Percentiles rank a stretch among this genome's conserved stretches.
Evolutionary conservation across 2,329 filamentous ascomycete genomes (phyloP).

Genomic region (Herpotrichia juniperi): DNA sequence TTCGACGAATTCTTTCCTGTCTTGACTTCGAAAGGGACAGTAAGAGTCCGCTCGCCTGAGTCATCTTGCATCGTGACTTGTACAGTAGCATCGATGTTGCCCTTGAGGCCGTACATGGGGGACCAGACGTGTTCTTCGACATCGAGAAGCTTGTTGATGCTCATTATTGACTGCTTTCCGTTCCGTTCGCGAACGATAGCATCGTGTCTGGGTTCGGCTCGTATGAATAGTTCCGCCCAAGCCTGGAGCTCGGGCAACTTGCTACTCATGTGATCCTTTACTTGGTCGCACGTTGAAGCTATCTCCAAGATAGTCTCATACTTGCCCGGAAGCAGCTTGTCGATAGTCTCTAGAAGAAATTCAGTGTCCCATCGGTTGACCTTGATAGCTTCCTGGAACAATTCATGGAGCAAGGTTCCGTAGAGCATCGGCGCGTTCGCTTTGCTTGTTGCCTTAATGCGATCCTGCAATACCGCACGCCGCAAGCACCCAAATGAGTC

Average conservation of each 20-base stretch:
- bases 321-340: constrained; percentile 73
- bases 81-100: constrained; percentile 96
- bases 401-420: constrained; percentile 90
- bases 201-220: constrained; percentile 68
- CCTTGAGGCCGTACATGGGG: constrained; percentile 94
- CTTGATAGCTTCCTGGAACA: constrained; percentile 89
- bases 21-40: constrained; percentile 94
- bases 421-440: constrained; percentile 84
- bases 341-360: constrained; percentile 71
- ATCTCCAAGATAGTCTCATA: constrained; percentile 91
- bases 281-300: constrained; percentile 73
- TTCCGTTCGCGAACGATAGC: constrained; percentile 81
- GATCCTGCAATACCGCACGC: constrained; percentile 90
- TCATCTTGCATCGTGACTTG: constrained; percentile 82
- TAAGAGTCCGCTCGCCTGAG: constrained; percentile 69
- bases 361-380: constrained; percentile 78
- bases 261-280: constrained; percentile 78
- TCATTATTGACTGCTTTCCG: constrained; percentile 77
- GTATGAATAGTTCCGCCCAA: constrained; percentile 85
- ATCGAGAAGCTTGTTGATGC: constrained; percentile 90
- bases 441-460: constrained; percentile 87
- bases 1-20: constrained; percentile 83
- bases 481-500: constrained; percentile 93
- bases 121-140: constrained; percentile 99
- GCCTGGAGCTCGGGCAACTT: constrained; percentile 81